Evolutionary conservation across 768 basidiomycete species (phyloP).

Genomic region (Cystofilobasidium bisporidii): DNA sequence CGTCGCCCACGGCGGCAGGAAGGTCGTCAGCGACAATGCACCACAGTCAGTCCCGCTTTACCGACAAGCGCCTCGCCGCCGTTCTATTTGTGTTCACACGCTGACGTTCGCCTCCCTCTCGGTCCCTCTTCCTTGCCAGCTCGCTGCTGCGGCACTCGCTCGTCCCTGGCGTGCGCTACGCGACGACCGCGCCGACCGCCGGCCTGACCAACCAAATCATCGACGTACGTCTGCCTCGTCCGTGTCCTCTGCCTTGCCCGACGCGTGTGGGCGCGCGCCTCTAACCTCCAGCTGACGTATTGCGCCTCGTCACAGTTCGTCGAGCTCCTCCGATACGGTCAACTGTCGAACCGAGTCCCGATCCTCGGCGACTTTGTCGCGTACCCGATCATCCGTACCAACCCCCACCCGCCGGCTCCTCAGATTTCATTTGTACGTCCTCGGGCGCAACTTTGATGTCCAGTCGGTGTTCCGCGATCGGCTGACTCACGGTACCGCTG

Average conservation of each 20-base stretch:
- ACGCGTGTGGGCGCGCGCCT: too few species aligned
- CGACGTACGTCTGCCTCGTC: not conserved
- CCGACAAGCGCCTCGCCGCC: too few species aligned
- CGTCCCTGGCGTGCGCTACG: not conserved
- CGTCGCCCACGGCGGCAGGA: not conserved
- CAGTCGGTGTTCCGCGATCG: too few species aligned
- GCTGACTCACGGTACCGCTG: too few species aligned
- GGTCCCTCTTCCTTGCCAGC: not conserved
- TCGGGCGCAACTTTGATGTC: too few species aligned
- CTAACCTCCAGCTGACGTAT: too few species aligned
- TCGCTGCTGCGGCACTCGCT: not conserved
- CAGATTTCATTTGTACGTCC: not conserved
- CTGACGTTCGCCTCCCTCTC: too few species aligned
- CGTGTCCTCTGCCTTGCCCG: too few species aligned
- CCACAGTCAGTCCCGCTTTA: not conserved
- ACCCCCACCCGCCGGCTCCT: not conserved
- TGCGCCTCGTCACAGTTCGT: too few species aligned
- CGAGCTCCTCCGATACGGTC: not conserved
- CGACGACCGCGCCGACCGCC: not conserved
- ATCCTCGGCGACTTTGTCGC: not conserved
- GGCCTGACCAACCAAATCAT: not conserved
- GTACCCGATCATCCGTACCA: not conserved
- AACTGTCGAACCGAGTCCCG: not conserved
- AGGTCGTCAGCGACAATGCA: not conserved
- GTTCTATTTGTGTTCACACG: too few species aligned